A percentile compares a stretch with the other conserved stretches of the same genome.
Conservation (phyloP, 192 early-diverging fungal species). For the Borealophlyctis nickersoniae region DNA sequence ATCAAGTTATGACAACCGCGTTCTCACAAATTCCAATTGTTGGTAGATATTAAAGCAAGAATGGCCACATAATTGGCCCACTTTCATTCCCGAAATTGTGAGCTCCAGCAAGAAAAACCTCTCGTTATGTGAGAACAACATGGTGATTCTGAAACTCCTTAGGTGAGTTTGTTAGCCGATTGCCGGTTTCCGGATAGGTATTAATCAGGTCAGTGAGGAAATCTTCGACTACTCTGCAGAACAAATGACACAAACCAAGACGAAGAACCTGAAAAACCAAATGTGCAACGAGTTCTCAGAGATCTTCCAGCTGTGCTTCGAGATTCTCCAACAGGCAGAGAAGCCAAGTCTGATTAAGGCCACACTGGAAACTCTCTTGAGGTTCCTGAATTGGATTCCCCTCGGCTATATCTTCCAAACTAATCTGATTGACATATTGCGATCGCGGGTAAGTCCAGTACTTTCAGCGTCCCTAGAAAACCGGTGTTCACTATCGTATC, state of each 20-base stretch:
- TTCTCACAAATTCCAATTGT: background rate
- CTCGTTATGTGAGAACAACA: conserved; percentile 98
- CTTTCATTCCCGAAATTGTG: conserved; percentile 97
- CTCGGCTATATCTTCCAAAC: conserved; percentile 98
- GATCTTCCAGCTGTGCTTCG: conserved; percentile 91
- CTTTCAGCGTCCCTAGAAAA: too few relatives aligned
- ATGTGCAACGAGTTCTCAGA: conserved; percentile 95
- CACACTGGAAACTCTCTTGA: conserved; percentile 90
- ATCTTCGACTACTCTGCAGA: conserved; percentile 99
- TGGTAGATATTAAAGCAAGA: conserved; percentile 95
- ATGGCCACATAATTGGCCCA: conserved; percentile 99
- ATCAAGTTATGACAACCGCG: too few relatives aligned
- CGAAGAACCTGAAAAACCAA: conserved; percentile 87
- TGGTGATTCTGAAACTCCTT: conserved; percentile 96
- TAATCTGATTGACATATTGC: conserved; percentile 79
- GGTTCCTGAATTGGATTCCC: conserved; percentile 98
- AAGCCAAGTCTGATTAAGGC: conserved; percentile 87
- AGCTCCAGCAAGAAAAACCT: conserved; percentile 88
- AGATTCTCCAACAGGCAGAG: conserved; percentile 88
- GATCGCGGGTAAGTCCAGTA: conserved; percentile 60
- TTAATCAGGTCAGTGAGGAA: conserved; percentile 72
- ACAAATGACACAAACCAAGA: conserved; percentile 96
- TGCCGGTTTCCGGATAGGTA: background rate
- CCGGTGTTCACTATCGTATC: conserved; percentile 9
- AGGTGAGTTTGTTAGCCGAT: conserved; percentile 54